phyloP scores from a whole-genome alignment of 495 filamentous ascomycete species.

The Bacidia gigantensis region DNA sequence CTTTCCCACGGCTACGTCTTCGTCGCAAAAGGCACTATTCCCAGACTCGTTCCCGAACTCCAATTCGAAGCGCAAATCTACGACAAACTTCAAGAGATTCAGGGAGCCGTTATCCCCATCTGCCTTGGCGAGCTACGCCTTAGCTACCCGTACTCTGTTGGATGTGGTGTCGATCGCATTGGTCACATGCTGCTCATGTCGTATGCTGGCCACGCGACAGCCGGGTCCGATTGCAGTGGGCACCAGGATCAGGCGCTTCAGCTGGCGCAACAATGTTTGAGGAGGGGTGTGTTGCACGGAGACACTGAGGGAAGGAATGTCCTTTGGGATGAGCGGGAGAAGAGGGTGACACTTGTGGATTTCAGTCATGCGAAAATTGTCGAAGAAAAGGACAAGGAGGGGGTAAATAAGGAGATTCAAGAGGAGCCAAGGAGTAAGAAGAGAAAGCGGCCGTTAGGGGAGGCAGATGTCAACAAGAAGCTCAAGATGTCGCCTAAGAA shows the following conservation, averaged over 20 bases:
- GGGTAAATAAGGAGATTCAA: too few relatives aligned
- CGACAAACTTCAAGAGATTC: slow-evolving; percentile 21
- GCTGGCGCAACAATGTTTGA: neutral
- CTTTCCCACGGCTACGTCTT: slow-evolving; percentile 32
- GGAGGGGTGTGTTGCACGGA: neutral
- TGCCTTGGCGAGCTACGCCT: slow-evolving; percentile 26
- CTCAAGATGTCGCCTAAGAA: too few relatives aligned
- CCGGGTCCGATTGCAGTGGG: neutral
- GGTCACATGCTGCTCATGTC: slow-evolving; percentile 34
- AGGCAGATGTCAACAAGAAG: too few relatives aligned
- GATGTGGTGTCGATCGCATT: slow-evolving; percentile 28
- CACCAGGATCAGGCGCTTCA: neutral
- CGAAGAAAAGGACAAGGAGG: too few relatives aligned
- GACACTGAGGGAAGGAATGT: neutral
- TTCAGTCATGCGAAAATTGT: too few relatives aligned
- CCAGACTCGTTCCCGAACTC: slow-evolving; percentile 22
- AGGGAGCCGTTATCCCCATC: slow-evolving; percentile 27
- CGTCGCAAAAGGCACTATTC: slow-evolving; percentile 32
- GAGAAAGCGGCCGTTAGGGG: too few relatives aligned
- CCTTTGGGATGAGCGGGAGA: too few relatives aligned
- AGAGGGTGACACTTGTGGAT: too few relatives aligned
- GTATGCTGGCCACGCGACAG: slow-evolving; percentile 26
- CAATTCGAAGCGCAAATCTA: slow-evolving; percentile 31
- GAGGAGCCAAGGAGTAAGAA: too few relatives aligned
- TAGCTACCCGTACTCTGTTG: slow-evolving; percentile 24